Evolutionary conservation across 495 filamentous ascomycete genomes (phyloP).

Genomic region (Neurospora sp.): DNA sequence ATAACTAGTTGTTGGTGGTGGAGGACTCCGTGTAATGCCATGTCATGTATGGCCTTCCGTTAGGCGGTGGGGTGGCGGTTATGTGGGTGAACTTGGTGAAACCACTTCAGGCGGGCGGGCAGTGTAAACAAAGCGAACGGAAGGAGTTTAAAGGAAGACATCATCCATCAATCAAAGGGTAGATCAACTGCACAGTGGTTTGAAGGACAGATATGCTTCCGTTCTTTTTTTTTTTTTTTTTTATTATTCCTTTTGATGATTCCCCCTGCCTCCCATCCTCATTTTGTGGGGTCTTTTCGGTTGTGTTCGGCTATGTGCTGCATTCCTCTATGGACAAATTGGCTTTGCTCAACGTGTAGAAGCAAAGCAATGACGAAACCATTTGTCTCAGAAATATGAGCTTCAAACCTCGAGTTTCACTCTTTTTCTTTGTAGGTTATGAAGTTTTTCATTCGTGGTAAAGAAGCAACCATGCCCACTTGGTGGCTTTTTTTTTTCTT

Average conservation of each 20-base stretch:
- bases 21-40: not conserved
- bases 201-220: not conserved
- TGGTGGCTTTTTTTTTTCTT: not conserved
- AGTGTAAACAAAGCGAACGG: not conserved
- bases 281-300: not conserved
- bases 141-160: not conserved
- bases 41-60: not conserved
- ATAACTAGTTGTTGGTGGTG: slow-evolving; percentile 4
- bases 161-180: not conserved
- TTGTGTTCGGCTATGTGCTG: not conserved
- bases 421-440: not conserved
- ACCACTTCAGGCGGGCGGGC: not conserved
- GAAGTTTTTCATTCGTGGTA: not conserved
- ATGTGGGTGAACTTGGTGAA: not conserved
- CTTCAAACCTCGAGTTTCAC: not conserved
- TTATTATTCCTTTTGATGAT: not conserved
- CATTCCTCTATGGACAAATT: not conserved
- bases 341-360: not conserved
- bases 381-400: not conserved
- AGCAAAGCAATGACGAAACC: not conserved
- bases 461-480: not conserved
- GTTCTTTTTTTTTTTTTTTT: not conserved
- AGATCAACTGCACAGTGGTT: not conserved
- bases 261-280: not conserved
- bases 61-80: not conserved